These are phyloP conservation scores for Penicillium sp. DNA, from an alignment of 2,329 filamentous ascomycete genomes.

Conservation along the genomic window DNA sequence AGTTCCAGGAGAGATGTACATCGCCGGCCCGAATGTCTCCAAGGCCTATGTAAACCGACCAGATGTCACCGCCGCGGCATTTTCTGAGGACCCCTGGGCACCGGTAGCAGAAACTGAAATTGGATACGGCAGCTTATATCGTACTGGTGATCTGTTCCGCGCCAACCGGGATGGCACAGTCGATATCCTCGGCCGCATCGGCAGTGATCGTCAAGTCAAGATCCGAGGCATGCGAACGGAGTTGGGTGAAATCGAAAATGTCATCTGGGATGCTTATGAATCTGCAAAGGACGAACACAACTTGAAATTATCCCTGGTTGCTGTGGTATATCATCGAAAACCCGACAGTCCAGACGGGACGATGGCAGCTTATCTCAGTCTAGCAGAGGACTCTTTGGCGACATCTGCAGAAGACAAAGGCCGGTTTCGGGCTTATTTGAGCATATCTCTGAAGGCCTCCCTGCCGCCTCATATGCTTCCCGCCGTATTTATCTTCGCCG, in stretches of 20 bases:
- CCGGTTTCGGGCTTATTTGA: not conserved
- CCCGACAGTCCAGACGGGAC: not conserved
- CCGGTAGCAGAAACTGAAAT: not conserved
- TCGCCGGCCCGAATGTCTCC: constrained; percentile 26
- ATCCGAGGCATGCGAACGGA: constrained; percentile 40
- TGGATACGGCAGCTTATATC: constrained; percentile 23
- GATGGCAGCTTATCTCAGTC: constrained; percentile 17
- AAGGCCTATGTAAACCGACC: constrained; percentile 17
- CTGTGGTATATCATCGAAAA: constrained; percentile 2
- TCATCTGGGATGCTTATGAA: constrained; percentile 24
- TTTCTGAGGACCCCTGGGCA: not conserved
- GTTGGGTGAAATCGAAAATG: constrained; percentile 43
- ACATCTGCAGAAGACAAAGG: not conserved
- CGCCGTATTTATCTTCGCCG: constrained; percentile 23
- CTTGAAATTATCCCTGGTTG: not conserved
- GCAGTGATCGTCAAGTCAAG: constrained; percentile 29
- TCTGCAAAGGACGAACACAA: constrained; percentile 11
- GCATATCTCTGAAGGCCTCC: constrained; percentile 27
- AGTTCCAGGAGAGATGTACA: constrained; percentile 36
- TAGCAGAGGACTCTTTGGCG: not conserved
- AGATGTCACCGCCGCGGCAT: constrained; percentile 14
- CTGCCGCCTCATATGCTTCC: constrained; percentile 38
- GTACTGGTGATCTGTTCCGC: constrained; percentile 26
- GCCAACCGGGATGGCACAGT: constrained; percentile 24
- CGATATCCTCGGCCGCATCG: constrained; percentile 20